Conservation (phyloP, 2,329 filamentous ascomycete species). For the Rachicladosporium sp. region DNA sequence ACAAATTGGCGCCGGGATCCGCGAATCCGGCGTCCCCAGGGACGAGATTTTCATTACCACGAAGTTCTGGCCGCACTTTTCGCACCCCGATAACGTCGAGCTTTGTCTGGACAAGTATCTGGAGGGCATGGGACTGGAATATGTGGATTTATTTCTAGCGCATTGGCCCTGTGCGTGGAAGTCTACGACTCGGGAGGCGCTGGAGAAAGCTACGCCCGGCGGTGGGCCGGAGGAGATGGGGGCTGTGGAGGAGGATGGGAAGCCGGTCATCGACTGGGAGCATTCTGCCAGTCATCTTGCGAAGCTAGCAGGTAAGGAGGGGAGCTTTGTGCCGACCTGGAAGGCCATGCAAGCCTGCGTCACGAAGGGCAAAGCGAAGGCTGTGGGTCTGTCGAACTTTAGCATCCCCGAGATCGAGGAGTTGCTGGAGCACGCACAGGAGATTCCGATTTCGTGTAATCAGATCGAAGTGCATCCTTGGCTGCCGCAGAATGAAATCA, state of each 20-base stretch:
- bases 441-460: slow-evolving; percentile 30
- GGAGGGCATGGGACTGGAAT: slow-evolving; percentile 61
- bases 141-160: slow-evolving; percentile 70
- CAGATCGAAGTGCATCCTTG: slow-evolving; percentile 42
- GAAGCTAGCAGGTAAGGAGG: slow-evolving; percentile 21
- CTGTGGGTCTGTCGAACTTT: slow-evolving; percentile 44
- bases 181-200: slow-evolving; percentile 42
- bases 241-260: slow-evolving; percentile 39
- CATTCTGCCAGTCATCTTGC: slow-evolving; percentile 32
- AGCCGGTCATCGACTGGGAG: slow-evolving; percentile 51
- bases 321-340: slow-evolving; percentile 52
- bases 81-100: slow-evolving; percentile 27
- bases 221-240: slow-evolving; percentile 27
- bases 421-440: slow-evolving; percentile 31
- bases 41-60: slow-evolving; percentile 31
- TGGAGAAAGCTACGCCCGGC: slow-evolving; percentile 28
- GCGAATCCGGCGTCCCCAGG: slow-evolving; percentile 38
- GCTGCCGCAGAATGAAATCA: slow-evolving; percentile 49
- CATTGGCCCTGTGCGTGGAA: slow-evolving; percentile 61
- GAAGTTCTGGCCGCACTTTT: slow-evolving; percentile 30
- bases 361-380: slow-evolving; percentile 40
- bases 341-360: slow-evolving; percentile 49
- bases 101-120: slow-evolving; percentile 55
- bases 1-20: slow-evolving; percentile 40
- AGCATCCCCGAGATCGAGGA: slow-evolving; percentile 30